A percentile compares a stretch with the other conserved stretches of the same genome.
phyloP scores from a whole-genome alignment of 1,139 yeast species.

The Waltiozyma sp. region DNA sequence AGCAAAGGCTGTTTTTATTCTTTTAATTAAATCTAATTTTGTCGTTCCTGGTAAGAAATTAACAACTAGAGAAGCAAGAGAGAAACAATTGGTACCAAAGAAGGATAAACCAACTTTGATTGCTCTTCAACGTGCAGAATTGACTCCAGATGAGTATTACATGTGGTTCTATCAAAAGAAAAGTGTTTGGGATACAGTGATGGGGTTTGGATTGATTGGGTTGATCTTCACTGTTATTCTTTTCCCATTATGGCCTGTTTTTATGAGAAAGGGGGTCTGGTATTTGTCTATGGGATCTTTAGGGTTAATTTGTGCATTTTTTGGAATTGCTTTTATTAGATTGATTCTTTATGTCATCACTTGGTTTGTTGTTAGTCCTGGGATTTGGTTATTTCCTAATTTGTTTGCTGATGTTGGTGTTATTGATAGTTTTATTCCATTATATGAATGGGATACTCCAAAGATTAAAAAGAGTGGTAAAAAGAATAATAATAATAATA shows the following conservation, averaged over 20 bases:
- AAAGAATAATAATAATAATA: neutral
- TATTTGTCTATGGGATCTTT: slow-evolving; percentile 71
- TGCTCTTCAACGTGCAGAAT: slow-evolving; percentile 54
- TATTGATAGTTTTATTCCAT: slow-evolving; percentile 80
- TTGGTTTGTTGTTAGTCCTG: slow-evolving; percentile 46
- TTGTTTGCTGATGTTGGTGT: slow-evolving; percentile 93
- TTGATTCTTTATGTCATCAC: slow-evolving; percentile 60
- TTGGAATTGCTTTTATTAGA: slow-evolving; percentile 71
- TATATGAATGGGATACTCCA: slow-evolving; percentile 73
- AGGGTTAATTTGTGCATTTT: slow-evolving; percentile 66
- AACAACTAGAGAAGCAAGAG: slow-evolving; percentile 61
- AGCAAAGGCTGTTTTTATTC: slow-evolving; percentile 53
- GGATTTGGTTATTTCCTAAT: slow-evolving; percentile 94
- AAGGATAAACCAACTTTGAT: slow-evolving; percentile 66
- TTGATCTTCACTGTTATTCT: slow-evolving; percentile 69
- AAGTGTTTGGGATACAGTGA: slow-evolving; percentile 53
- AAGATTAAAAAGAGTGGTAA: slow-evolving; percentile 20
- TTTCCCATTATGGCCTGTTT: slow-evolving; percentile 93
- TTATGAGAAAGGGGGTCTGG: slow-evolving; percentile 88
- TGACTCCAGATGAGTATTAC: slow-evolving; percentile 71
- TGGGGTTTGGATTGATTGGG: slow-evolving; percentile 49
- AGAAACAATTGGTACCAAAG: slow-evolving; percentile 53
- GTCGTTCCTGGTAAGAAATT: slow-evolving; percentile 67
- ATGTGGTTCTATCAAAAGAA: slow-evolving; percentile 82
- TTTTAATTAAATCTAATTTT: slow-evolving; percentile 63